phyloP scores from a whole-genome alignment of 208 protist species.

The Trichomonas tenax region DNA sequence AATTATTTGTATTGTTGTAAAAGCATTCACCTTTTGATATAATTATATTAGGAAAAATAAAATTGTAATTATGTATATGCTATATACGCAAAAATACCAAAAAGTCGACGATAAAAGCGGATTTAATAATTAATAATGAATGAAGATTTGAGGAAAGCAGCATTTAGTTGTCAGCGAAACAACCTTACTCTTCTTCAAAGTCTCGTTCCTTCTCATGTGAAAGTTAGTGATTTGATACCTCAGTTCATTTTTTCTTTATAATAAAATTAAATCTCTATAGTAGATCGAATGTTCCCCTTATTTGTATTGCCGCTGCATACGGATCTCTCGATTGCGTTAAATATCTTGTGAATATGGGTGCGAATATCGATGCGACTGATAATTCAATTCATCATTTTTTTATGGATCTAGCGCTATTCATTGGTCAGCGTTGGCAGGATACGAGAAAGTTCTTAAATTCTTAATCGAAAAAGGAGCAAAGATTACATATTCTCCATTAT shows the following conservation, averaged over 20 bases:
- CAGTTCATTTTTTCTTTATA: neutral
- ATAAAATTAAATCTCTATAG: neutral
- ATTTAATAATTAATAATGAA: neutral
- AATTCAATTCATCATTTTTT: neutral
- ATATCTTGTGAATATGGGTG: neutral
- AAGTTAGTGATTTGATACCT: neutral
- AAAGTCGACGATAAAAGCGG: neutral
- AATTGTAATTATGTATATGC: too few relatives aligned
- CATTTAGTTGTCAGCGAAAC: neutral
- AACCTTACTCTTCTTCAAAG: neutral
- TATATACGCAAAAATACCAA: too few relatives aligned
- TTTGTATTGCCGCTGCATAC: neutral
- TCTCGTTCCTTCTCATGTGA: neutral
- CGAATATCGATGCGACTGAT: neutral
- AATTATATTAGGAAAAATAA: too few relatives aligned
- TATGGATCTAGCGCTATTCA: neutral
- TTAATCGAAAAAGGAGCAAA: neutral
- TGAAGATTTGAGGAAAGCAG: neutral
- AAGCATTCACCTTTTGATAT: too few relatives aligned
- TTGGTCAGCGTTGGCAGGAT: neutral
- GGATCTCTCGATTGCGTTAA: slow-evolving; percentile 10
- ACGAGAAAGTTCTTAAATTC: neutral
- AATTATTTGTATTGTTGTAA: too few relatives aligned
- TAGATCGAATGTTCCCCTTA: neutral
- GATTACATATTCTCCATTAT: neutral